phyloP scores from a whole-genome alignment of 23 red algal species.

The Gracilaria caudata region DNA sequence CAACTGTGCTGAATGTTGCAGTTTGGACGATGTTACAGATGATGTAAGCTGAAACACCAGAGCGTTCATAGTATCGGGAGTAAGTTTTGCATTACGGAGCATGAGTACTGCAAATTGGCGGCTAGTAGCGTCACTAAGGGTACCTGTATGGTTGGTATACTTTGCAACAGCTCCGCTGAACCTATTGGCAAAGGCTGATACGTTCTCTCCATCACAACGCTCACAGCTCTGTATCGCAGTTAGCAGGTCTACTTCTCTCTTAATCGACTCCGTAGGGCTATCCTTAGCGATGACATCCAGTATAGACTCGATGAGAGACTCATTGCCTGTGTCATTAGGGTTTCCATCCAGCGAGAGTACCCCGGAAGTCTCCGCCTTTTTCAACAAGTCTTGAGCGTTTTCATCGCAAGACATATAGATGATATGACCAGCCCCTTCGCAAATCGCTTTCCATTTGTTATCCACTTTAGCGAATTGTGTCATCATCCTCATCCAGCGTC shows the following conservation, averaged over 20 bases:
- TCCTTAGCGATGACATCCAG: constrained; percentile 36
- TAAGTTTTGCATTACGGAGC: constrained; percentile 32
- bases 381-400: constrained; percentile 31
- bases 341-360: neutral
- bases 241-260: constrained; percentile 16
- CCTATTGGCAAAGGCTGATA: neutral
- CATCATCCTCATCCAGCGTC: constrained; percentile 47
- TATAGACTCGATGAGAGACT: constrained; percentile 5
- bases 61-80: constrained; percentile 45
- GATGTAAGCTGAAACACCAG: constrained; percentile 38
- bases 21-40: neutral
- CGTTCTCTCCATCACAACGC: neutral
- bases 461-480: constrained; percentile 18
- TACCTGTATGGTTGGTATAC: neutral
- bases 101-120: constrained; percentile 14
- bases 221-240: neutral
- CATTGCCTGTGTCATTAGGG: neutral
- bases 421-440: constrained; percentile 25
- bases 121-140: constrained; percentile 2
- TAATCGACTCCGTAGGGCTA: constrained; percentile 26
- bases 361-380: constrained; percentile 15
- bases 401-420: constrained; percentile 40
- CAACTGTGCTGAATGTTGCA: neutral
- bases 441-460: constrained; percentile 29
- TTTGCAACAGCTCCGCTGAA: constrained; percentile 31